Evolutionary conservation across 257 asterid genomes (phyloP), one percentile per base, ranked within the genome.

Genomic region (Striga asiatica): DNA sequence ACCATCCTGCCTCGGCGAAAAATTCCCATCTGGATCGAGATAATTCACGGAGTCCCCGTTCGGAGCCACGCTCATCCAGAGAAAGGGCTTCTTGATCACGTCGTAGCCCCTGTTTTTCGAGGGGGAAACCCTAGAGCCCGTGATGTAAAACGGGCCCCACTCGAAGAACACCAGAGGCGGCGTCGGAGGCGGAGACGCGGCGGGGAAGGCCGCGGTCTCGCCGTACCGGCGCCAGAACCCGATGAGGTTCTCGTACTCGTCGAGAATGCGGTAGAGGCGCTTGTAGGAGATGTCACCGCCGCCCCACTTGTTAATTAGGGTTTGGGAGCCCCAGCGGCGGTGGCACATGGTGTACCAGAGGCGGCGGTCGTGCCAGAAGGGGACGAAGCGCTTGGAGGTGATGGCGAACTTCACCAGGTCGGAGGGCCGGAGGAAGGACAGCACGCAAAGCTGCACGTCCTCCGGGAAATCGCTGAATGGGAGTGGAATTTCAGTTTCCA

Each of bases 201-300:
- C 9, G 18, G 22, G 21, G 21, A 22, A 1, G 9, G 34, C 29
- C 50, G 74, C 6, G 38, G 49, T 16, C 31, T 64, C 75, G 16
- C 85, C 95, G 69, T 84, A 52, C 2, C 84, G 85, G 62, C 96
- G 93, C 98, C 97, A 89, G 72, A 85, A 83, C 0, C 97, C 97
- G 61, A 89, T 79, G 2, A 89, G 88, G 34, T 64, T 71, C 48
- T 86, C 88, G 69, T 70, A 76, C 38, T 86, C 71, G 27, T 69
- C 56, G 58, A 89, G 96, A 66, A 76, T 54, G 47, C 58, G 70
- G 66, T 85, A 86, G 69, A 89, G 93, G 41, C 28, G 59, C 19
- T 61, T 77, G 57, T 74, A 89, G 24, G 84, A 76, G 56, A 89
- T 70, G 20, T 62, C 70, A 2, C 91, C 83, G 43, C 25, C 65